Base-by-base conservation (phyloP, 1,139 yeast genomes). In the Zygotorulaspora mrakii region DNA sequence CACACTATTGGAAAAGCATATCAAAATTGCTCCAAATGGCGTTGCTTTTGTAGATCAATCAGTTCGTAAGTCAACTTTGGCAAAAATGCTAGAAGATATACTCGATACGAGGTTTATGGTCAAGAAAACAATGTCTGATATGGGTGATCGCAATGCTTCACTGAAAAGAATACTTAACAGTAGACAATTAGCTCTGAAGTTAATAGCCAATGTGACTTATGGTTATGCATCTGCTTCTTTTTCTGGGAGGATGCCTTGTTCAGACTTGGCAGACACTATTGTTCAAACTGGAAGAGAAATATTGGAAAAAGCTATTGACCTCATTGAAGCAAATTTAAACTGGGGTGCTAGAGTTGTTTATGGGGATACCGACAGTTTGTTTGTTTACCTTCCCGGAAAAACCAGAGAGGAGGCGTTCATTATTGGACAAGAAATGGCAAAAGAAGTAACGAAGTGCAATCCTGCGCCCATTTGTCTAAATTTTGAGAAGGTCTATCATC, bases 211-310 rank as follows among this genome's bases (percentile, higher is more conserved):
- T 61, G 98, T 91, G 11, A 89, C 96, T 0, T 91, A 91, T 66
- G 98, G 98, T 0, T 91, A 91, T 57, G 75, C 97, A 0, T 83
- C 96, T 0, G 98, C 98, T 0, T 78, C 95, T 0, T 91, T 82
- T 56, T 87, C 96, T 23, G 98, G 98, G 0, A 68, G 98, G 48
- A 91, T 91, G 98, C 98, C 98, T 0, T 86, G 94, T 54, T 79
- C 95, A 0, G 97, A 88, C 58, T 74, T 91, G 22, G 95, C 98
- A 0, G 98, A 91, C 64, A 83, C 95, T 8, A 87, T 91, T 57
- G 98, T 91, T 0, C 79, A 91, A 18, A 81, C 94, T 0, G 98
- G 94, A 0, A 69, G 97, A 43, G 96, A 89, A 59, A 82, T 88
- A 0, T 64, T 91, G 39, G 79, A 78, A 37, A 70, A 73, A 39